Evolutionary conservation across 2,329 filamentous ascomycete species (phyloP), one percentile per base, ranked within the genome.

Genomic region (Fusarium concolor): DNA sequence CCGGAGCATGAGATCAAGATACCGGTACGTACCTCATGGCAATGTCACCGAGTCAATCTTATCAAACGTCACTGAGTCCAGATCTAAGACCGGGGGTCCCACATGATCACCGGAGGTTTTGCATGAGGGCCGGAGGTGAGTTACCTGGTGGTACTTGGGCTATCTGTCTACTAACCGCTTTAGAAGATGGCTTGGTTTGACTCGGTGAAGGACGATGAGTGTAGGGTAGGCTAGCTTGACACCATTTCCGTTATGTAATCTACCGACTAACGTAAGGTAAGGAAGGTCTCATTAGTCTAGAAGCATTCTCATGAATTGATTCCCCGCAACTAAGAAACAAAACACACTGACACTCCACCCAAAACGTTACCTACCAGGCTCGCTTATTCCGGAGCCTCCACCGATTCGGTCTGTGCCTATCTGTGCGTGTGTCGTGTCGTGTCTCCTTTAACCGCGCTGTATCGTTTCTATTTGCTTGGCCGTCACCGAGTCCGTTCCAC

Each of bases 31-130:
- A 65, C 60, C 50, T 33, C 14, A 3, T 29, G 20, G 14, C 60
- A 18, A 65, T 57, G 56, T 68, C 65, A 68, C 65, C 65, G 64
- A 67, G 64, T 67, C 63, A 63, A 47, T 65, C 42, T 54, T 66
- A 66, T 62, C 52, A 61, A 54, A 54, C 51, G 60, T 68, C 65
- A 68, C 65, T 65, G 65, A 68, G 65, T 68, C 65, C 58, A 57
- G 56, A 66, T 66, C 51, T 62, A 45, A 37, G 45, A 24, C 33
- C 49, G 37, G 37, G 43, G 22, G 20, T 33, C 35, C 66, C 66
- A 70, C 66, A 49, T 37, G 31, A 29, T 39, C 22, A 41, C 54
- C 46, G 43, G 56, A 62, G 56, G 39, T n/a, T 45, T 54, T 42
- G 18, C n/a, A 53, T 50, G 51, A 35, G 50, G 51, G 51, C 62